Conservation (phyloP, 345 rosid genomes). For the Eutrema yunnanense region DNA sequence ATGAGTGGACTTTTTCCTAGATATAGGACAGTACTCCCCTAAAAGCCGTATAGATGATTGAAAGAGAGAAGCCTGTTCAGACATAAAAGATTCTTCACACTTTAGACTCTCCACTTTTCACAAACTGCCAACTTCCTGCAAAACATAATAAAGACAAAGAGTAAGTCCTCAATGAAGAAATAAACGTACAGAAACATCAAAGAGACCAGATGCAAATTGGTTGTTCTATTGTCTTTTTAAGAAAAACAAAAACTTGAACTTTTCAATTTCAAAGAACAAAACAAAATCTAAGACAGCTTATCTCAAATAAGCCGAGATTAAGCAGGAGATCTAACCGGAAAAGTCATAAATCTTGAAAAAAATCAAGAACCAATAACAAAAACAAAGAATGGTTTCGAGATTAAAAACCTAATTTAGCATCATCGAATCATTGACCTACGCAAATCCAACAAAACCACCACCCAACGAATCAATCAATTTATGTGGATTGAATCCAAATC, state of each 20-base stretch:
- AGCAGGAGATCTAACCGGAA: background rate
- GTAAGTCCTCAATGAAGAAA: background rate
- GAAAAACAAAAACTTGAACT: background rate
- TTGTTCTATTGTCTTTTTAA: too few species aligned
- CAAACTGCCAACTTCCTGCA: slow-evolving; percentile 46
- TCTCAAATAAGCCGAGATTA: background rate
- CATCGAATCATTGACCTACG: background rate
- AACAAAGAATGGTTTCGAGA: too few species aligned
- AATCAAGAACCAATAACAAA: background rate
- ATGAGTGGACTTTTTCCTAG: slow-evolving; percentile 58
- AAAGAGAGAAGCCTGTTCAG: slow-evolving; percentile 67
- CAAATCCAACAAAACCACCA: background rate
- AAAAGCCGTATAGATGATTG: slow-evolving; percentile 75
- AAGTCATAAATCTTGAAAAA: too few species aligned
- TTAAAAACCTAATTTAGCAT: too few species aligned
- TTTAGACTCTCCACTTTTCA: slow-evolving; percentile 52
- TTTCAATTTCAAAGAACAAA: background rate
- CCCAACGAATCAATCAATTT: background rate
- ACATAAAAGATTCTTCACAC: slow-evolving; percentile 86
- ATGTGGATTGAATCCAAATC: background rate
- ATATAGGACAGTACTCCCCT: slow-evolving; percentile 77
- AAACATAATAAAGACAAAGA: background rate
- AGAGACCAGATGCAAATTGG: background rate
- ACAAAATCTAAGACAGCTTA: background rate
- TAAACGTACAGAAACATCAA: background rate